phyloP scores from a whole-genome alignment of 306 rosid genomes.

The Bauhinia variegata region DNA sequence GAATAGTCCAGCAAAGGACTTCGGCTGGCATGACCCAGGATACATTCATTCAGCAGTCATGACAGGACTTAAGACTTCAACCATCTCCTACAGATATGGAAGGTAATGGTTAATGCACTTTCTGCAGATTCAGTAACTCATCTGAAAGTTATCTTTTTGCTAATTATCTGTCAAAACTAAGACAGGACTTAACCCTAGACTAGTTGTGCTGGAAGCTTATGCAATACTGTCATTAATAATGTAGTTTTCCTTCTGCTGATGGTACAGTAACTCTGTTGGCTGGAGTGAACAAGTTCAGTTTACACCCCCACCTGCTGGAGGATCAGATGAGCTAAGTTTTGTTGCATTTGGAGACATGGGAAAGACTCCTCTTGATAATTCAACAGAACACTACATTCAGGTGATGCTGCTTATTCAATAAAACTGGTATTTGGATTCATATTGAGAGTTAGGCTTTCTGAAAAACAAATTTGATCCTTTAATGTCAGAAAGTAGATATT shows the following conservation, averaged over 20 bases:
- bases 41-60: conserved; percentile 83
- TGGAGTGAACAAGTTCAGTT: conserved; percentile 71
- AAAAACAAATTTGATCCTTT: not conserved
- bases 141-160: not conserved
- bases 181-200: no score
- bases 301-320: conserved; percentile 82
- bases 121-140: not conserved
- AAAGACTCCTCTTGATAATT: conserved; percentile 79
- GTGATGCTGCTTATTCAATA: conserved; percentile 35
- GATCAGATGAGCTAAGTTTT: conserved; percentile 63
- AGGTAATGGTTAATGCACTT: conserved; percentile 52
- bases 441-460: not conserved
- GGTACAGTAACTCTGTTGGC: conserved; percentile 64
- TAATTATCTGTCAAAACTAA: conserved; percentile 5
- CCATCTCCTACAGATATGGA: conserved; percentile 70
- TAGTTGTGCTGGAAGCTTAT: no score
- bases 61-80: conserved; percentile 77
- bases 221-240: not conserved
- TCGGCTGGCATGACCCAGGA: conserved; percentile 98
- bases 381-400: conserved; percentile 89
- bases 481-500: not conserved
- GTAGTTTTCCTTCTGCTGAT: conserved; percentile 1
- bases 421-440: conserved; percentile 16
- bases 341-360: conserved; percentile 90
- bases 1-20: conserved; percentile 86